Evolutionary conservation across 2,329 filamentous ascomycete genomes (phyloP).

Genomic region (Diaporthe sp.): DNA sequence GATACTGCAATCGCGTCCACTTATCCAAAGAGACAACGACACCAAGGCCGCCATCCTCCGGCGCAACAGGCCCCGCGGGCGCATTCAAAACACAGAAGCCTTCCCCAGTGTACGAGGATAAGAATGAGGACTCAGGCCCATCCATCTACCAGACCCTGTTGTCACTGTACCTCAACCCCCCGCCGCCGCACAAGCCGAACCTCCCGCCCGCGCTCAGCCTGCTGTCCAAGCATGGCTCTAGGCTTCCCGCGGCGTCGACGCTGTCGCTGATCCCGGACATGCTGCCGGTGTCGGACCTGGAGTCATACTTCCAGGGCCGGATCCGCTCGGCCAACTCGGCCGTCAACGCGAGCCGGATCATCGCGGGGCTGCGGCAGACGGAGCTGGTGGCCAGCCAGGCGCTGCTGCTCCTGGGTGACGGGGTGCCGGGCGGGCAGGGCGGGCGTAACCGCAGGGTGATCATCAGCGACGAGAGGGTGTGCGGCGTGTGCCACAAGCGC

Average conservation of each 20-base stretch:
- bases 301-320: constrained; percentile 91
- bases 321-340: constrained; percentile 89
- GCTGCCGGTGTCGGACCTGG: constrained; percentile 83
- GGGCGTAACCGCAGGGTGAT: constrained; percentile 77
- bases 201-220: constrained; percentile 86
- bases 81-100: constrained; percentile 52
- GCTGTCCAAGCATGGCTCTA: constrained; percentile 92
- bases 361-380: constrained; percentile 81
- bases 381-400: constrained; percentile 85
- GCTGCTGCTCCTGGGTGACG: constrained; percentile 79
- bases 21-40: constrained; percentile 64
- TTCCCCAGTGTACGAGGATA: constrained; percentile 52
- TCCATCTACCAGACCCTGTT: constrained; percentile 95
- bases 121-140: constrained; percentile 67
- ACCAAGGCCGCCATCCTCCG: constrained; percentile 45
- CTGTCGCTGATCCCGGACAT: constrained; percentile 86
- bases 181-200: constrained; percentile 78
- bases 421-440: constrained; percentile 64
- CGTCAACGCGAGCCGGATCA: constrained; percentile 84
- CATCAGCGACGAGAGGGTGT: constrained; percentile 89
- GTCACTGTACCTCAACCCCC: constrained; percentile 88
- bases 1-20: constrained; percentile 91
- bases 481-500: constrained; percentile 92
- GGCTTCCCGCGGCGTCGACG: constrained; percentile 88
- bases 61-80: constrained; percentile 45